Conservation (phyloP, 495 filamentous ascomycete genomes). For the Penicillium coprophilum region DNA sequence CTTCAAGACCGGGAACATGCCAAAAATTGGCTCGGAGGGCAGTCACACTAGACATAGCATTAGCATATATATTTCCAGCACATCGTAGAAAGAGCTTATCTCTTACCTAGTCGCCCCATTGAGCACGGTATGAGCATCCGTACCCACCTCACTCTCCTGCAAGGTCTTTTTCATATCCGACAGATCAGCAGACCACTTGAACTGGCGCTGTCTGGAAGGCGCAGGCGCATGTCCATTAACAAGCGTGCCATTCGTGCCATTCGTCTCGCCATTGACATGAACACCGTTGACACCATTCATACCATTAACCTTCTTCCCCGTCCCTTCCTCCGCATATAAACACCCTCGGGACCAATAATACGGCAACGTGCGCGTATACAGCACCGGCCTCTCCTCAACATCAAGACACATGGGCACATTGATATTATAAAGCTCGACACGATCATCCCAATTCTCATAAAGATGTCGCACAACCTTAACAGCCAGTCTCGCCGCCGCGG, state of each 20-base stretch:
- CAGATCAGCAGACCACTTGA: slow-evolving; percentile 46
- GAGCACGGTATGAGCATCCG: slow-evolving; percentile 91
- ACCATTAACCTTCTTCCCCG: slow-evolving; percentile 2
- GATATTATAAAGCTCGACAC: slow-evolving; percentile 80
- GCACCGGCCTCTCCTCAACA: slow-evolving; percentile 60
- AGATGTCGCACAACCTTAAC: slow-evolving; percentile 75
- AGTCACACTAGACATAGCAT: slow-evolving; percentile 63
- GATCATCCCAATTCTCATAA: slow-evolving; percentile 66
- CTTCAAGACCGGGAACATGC: slow-evolving; percentile 66
- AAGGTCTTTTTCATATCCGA: slow-evolving; percentile 50
- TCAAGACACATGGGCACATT: slow-evolving; percentile 74
- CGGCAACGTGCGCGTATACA: slow-evolving; percentile 78
- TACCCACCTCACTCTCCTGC: slow-evolving; percentile 62
- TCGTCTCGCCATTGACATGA: slow-evolving; percentile 58
- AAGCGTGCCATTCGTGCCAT: slow-evolving; percentile 8
- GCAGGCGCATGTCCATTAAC: slow-evolving; percentile 21
- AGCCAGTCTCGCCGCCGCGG: slow-evolving; percentile 63
- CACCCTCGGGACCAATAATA: slow-evolving; percentile 82
- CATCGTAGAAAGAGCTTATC: neutral
- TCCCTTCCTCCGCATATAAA: slow-evolving; percentile 67
- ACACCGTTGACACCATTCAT: slow-evolving; percentile 50
- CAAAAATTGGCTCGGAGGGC: slow-evolving; percentile 90
- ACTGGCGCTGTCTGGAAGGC: slow-evolving; percentile 33
- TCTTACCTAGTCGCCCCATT: slow-evolving; percentile 58
- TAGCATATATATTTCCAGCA: slow-evolving; percentile 6